A percentile compares a stretch with the other conserved stretches of the same genome.
These are phyloP conservation scores for Pyrenophora teres DNA, from an alignment of 2,329 filamentous ascomycete genomes.

Conservation along the genomic window DNA sequence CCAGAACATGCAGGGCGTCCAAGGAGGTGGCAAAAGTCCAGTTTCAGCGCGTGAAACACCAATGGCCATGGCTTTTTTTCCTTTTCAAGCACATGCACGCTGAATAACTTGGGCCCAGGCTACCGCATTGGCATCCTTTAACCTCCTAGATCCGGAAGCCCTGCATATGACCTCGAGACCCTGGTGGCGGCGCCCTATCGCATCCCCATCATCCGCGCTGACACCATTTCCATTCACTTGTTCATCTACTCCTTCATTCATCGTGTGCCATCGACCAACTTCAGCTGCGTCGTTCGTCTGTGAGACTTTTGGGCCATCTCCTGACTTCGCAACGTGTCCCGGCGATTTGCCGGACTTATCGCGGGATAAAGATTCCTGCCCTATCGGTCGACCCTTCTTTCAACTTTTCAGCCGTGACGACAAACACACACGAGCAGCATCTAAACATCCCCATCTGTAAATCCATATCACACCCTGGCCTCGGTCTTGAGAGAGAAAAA, in stretches of 20 bases:
- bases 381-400: conserved; percentile 5
- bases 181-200: conserved; percentile 11
- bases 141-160: conserved; percentile 14
- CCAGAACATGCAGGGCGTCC: neutral
- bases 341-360: conserved; percentile 17
- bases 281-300: neutral
- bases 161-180: conserved; percentile 17
- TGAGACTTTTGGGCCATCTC: neutral
- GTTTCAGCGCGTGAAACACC: conserved; percentile 8
- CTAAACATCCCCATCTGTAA: neutral
- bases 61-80: conserved; percentile 4
- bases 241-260: neutral
- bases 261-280: neutral
- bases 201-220: conserved; percentile 15
- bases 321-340: conserved; percentile 4
- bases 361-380: conserved; percentile 16
- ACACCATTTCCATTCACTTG: conserved; percentile 1
- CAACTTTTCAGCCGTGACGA: conserved; percentile 14
- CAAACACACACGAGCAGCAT: neutral
- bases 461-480: too few relatives aligned
- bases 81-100: conserved; percentile 3
- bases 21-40: conserved; percentile 5
- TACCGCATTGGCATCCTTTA: conserved; percentile 4
- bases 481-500: too few relatives aligned
- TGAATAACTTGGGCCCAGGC: conserved; percentile 5